phyloP scores from a whole-genome alignment of 1,139 yeast species.

The Candida smagusa region DNA sequence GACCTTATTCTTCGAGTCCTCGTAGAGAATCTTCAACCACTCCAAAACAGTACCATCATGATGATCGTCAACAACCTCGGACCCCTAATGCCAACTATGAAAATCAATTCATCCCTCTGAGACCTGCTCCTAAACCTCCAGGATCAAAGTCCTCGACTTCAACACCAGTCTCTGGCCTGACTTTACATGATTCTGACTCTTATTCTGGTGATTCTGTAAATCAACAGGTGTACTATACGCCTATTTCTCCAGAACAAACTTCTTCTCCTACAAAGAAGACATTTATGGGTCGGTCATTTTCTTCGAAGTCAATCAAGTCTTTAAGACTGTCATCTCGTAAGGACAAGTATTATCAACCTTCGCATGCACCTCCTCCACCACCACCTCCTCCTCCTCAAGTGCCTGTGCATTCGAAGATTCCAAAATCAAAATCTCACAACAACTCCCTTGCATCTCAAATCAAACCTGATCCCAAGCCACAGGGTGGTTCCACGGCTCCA shows the following conservation, averaged over 20 bases:
- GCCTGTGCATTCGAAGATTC: constrained; percentile 22
- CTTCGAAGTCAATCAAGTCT: constrained; percentile 39
- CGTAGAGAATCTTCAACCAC: constrained; percentile 16
- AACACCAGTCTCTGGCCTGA: not conserved
- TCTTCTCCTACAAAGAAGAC: constrained; percentile 15
- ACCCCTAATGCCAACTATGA: constrained; percentile 27
- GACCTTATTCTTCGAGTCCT: constrained; percentile 12
- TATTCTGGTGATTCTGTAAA: not conserved
- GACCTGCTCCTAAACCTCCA: constrained; percentile 67
- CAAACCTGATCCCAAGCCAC: constrained; percentile 14
- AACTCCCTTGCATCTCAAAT: constrained; percentile 32
- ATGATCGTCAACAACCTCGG: constrained; percentile 11
- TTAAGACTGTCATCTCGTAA: constrained; percentile 24
- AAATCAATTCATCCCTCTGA: constrained; percentile 56
- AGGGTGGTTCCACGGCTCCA: constrained; percentile 42
- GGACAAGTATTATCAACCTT: constrained; percentile 4
- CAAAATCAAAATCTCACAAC: constrained; percentile 45
- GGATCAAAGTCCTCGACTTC: constrained; percentile 8
- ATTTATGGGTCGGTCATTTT: constrained; percentile 36
- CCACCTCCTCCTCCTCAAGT: constrained; percentile 12
- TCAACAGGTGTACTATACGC: constrained; percentile 4
- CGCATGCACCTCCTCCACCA: constrained; percentile 20
- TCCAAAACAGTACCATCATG: constrained; percentile 10
- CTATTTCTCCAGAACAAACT: constrained; percentile 7
- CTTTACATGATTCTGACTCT: not conserved